Evolutionary conservation across 345 rosid species (phyloP), one percentile per base, ranked within the genome.

Genomic region (Salix dunnii): DNA sequence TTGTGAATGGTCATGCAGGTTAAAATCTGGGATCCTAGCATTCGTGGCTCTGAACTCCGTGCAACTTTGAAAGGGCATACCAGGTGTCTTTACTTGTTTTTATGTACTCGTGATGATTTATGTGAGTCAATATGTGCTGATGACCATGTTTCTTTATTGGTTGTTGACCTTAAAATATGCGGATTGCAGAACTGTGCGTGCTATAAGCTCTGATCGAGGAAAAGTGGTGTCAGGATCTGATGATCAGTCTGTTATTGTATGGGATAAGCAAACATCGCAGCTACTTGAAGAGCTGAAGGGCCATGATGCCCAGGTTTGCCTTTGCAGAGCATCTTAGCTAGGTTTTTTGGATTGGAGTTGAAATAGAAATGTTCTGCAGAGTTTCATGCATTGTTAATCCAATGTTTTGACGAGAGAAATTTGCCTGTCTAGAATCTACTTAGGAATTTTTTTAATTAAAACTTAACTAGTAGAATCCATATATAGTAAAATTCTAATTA

Each of bases 161-260:
- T 27, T 51, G 30, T 23, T 68, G 17, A 33, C 66, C 42, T 14
- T 36, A 27, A 68, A 58, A 27, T 64, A 33, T n/a, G 14, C 25
- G 46, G 73, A 6, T 25, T 66, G 85, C 88, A 94, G 99, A 79
- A 88, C 98, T 74, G 85, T 96, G 55, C 97, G 98, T 68, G 91
- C 99, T 75, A 92, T 96, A 84, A 96, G 94, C 88, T 96, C 99
- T 82, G 99, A 96, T 83, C 81, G 98, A 86, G 97, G 88, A 74
- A 96, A 96, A 91, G 87, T 96, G 68, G 99, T 94, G 64, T 96
- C 99, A 27, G 99, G 99, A 83, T 92, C 99, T 49, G 99, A 96
- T 85, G 99, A 96, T 87, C 91, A 86, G 73, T 90, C 98, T 81
- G 89, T 96, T 76, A 86, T 94, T 79, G 97, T 96, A 62, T 96